These are phyloP conservation scores for Gyrodon lividus DNA, from an alignment of 768 basidiomycete species.

Conservation along the genomic window DNA sequence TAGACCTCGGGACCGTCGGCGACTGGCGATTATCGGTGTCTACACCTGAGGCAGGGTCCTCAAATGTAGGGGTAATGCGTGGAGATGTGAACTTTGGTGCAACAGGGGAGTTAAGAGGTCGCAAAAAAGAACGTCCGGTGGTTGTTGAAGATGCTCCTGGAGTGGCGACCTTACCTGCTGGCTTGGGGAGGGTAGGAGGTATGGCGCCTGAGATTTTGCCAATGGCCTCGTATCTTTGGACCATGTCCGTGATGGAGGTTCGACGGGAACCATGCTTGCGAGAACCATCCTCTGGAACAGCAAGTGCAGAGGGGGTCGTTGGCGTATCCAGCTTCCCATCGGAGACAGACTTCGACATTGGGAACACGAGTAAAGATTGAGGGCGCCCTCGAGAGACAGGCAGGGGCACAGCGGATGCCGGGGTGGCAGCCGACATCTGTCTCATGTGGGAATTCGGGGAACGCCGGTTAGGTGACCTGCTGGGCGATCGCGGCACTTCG, in stretches of 20 bases:
- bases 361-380: constrained; percentile 79
- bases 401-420: constrained; percentile 23
- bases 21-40: constrained; percentile 25
- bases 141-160: constrained; percentile 11
- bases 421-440: constrained; percentile 28
- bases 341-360: constrained; percentile 41
- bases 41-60: constrained; percentile 6
- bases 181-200: constrained; percentile 34
- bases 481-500: constrained; percentile 26
- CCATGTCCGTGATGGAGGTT: constrained; percentile 85
- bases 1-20: constrained; percentile 6
- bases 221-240: constrained; percentile 77
- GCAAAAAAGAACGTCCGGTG: constrained; percentile 22
- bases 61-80: constrained; percentile 11
- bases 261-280: constrained; percentile 46
- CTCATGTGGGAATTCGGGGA: constrained; percentile 31
- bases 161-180: constrained; percentile 19
- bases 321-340: constrained; percentile 37
- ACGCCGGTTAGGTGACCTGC: constrained; percentile 28
- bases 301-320: constrained; percentile 37
- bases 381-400: constrained; percentile 57
- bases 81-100: constrained; percentile 25
- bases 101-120: constrained; percentile 22
- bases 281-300: constrained; percentile 48
- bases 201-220: constrained; percentile 31